These are phyloP conservation scores for Quercus gilva DNA, from an alignment of 306 rosid species.

Conservation along the genomic window DNA sequence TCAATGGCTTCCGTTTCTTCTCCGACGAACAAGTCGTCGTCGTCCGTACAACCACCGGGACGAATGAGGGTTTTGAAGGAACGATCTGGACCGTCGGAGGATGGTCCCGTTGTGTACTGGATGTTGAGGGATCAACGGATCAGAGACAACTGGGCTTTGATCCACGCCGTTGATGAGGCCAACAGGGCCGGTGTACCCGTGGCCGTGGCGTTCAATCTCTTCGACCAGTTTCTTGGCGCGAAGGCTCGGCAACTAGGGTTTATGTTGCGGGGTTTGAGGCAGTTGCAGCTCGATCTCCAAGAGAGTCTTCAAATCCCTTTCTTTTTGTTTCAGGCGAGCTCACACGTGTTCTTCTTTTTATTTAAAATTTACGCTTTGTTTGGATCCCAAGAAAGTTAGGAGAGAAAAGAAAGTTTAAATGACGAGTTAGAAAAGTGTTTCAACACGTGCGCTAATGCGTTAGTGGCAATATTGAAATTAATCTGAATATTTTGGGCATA, in stretches of 20 bases:
- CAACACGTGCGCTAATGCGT: not conserved
- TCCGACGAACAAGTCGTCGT: not conserved
- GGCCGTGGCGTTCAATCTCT: slow-evolving; percentile 83
- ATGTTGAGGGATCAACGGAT: slow-evolving; percentile 94
- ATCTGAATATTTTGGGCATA: too few relatives aligned
- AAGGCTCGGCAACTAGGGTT: slow-evolving; percentile 90
- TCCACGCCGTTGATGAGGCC: slow-evolving; percentile 79
- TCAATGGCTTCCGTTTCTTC: slow-evolving; percentile 44
- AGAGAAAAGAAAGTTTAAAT: not conserved
- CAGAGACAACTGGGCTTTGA: slow-evolving; percentile 86
- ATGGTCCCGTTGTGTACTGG: slow-evolving; percentile 92
- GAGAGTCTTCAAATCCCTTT: slow-evolving; percentile 63
- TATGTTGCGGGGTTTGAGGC: slow-evolving; percentile 74
- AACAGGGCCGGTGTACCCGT: slow-evolving; percentile 64
- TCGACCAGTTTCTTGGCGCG: slow-evolving; percentile 75
- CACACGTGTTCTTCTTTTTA: not conserved
- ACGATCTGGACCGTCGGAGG: slow-evolving; percentile 9
- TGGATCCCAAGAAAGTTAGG: not conserved
- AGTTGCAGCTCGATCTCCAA: slow-evolving; percentile 42
- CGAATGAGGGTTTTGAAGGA: slow-evolving; percentile 61
- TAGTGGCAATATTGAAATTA: too few relatives aligned
- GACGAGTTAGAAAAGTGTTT: not conserved
- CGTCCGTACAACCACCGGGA: slow-evolving; percentile 38
- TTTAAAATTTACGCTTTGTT: not conserved
- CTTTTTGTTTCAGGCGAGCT: slow-evolving; percentile 62